Percentiles rank a stretch among this genome's conserved stretches.
Evolutionary conservation across 2,329 filamentous ascomycete species (phyloP).

Genomic region (Sporothrix euskadiensis): DNA sequence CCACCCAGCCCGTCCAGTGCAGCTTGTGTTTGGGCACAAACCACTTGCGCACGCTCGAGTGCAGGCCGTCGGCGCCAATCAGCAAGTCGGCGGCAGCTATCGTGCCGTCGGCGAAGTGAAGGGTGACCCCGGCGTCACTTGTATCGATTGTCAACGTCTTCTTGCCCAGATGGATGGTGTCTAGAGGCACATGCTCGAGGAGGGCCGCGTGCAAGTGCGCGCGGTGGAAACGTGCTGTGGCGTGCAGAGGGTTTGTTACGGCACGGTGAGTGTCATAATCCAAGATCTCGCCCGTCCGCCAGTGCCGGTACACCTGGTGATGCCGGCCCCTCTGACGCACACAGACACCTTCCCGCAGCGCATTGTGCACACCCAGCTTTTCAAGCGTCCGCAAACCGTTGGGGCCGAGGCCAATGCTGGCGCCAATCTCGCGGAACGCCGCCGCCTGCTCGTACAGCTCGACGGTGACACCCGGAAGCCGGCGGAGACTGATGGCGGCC

Average conservation of each 20-base stretch:
- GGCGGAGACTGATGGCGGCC: background rate
- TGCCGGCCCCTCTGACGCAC: background rate
- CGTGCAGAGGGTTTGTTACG: background rate
- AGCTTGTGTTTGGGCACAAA: conserved; percentile 1
- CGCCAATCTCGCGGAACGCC: background rate
- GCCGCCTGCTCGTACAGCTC: background rate
- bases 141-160: background rate
- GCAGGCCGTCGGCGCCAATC: background rate
- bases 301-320: conserved; percentile 4
- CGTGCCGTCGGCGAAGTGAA: background rate
- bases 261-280: background rate
- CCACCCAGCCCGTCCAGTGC: conserved; percentile 9
- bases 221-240: background rate
- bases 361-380: background rate
- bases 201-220: background rate
- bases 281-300: background rate
- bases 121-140: background rate
- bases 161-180: background rate
- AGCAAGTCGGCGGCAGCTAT: background rate
- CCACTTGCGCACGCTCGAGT: background rate
- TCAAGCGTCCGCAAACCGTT: background rate
- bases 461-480: background rate
- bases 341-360: background rate
- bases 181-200: background rate
- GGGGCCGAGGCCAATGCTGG: conserved; percentile 1